phyloP scores from a whole-genome alignment of 345 rosid species.

The Durio zibethinus region DNA sequence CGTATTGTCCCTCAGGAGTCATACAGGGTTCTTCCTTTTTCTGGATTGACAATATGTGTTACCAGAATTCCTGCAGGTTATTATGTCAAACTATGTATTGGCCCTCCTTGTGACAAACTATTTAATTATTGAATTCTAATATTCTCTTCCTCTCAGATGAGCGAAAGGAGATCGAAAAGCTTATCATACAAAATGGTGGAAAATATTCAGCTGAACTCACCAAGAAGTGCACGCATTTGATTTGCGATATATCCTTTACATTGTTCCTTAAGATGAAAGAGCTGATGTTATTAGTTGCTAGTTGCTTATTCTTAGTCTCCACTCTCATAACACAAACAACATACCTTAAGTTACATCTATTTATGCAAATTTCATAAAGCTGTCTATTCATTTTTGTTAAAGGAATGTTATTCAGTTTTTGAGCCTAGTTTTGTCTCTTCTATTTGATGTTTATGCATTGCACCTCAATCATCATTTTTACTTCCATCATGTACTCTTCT shows the following conservation, averaged over 20 bases:
- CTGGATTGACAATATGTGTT: conserved; percentile 77
- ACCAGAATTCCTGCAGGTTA: conserved; percentile 77
- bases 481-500: not conserved
- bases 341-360: not conserved
- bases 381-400: not conserved
- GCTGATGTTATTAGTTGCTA: conserved; percentile 8
- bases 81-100: conserved; percentile 12
- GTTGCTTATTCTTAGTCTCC: not conserved
- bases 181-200: conserved; percentile 69
- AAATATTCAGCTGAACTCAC: conserved; percentile 79
- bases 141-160: conserved; percentile 47
- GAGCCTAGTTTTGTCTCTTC: conserved; percentile 1
- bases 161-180: conserved; percentile 73
- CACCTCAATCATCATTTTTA: not conserved
- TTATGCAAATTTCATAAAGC: not conserved
- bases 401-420: not conserved
- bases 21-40: conserved; percentile 85
- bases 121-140: conserved; percentile 25
- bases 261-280: conserved; percentile 19
- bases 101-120: conserved; percentile 16
- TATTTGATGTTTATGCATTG: not conserved
- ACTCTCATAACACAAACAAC: not conserved
- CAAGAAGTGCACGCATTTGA: conserved; percentile 84
- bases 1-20: conserved; percentile 89
- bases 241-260: conserved; percentile 82